Percentiles rank a stretch among this genome's conserved stretches.
Evolutionary conservation across 768 basidiomycete genomes (phyloP).

Genomic region (Solioccasus polychromus): DNA sequence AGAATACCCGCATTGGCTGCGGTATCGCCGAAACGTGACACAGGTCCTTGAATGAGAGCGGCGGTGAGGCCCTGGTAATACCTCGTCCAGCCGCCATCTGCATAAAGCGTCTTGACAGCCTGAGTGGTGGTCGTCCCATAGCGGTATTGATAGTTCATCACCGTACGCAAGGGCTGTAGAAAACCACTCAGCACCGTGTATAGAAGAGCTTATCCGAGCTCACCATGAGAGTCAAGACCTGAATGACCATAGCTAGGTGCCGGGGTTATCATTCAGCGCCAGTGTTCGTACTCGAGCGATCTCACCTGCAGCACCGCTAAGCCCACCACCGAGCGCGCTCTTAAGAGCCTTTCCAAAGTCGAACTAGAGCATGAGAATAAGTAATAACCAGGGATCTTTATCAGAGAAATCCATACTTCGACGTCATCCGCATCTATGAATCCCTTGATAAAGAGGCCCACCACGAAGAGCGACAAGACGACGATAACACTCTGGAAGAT

Average conservation of each 20-base stretch:
- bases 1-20: conserved; percentile 92
- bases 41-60: conserved; percentile 82
- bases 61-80: conserved; percentile 88
- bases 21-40: conserved; percentile 90
- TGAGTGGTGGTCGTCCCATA: conserved; percentile 75
- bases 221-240: conserved; percentile 85
- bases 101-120: conserved; percentile 65
- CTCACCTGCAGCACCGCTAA: conserved; percentile 82
- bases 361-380: conserved; percentile 64
- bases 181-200: background rate
- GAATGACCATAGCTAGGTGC: conserved; percentile 81
- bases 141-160: conserved; percentile 97
- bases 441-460: conserved; percentile 62
- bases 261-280: conserved; percentile 1
- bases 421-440: conserved; percentile 68
- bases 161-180: conserved; percentile 78
- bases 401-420: conserved; percentile 43
- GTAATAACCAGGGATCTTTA: conserved; percentile 31
- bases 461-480: conserved; percentile 35
- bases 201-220: background rate
- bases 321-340: conserved; percentile 83
- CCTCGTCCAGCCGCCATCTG: conserved; percentile 75
- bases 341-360: conserved; percentile 75
- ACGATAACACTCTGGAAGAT: conserved; percentile 33
- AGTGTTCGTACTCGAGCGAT: background rate